Evolutionary conservation across 2,329 filamentous ascomycete genomes (phyloP), one percentile per base, ranked within the genome.

Genomic region (Xylaria polymorpha): DNA sequence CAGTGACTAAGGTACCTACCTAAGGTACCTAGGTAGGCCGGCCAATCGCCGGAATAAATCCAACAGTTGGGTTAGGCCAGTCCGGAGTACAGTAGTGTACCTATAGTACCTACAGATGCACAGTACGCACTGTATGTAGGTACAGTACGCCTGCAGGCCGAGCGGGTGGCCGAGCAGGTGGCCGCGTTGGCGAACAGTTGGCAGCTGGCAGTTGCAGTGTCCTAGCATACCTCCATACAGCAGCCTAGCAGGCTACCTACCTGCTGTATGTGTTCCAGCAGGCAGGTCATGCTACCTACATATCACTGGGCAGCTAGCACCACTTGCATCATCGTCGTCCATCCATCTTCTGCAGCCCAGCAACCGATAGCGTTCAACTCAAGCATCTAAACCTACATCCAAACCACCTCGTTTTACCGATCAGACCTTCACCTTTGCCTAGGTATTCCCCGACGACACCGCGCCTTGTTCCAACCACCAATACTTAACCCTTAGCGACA

Each of bases 271-370:
- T 29, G 25, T 32, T 29, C 22, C 12, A 29, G 14, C 15, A 51
- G 48, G 48, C 25, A 51, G 48, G 48, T 51, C 48, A 51, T 51
- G 48, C 29, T 51, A 35, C 41, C 18, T 18, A 37, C 20, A n/a
- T n/a, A 29, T 29, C 25, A 29, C 25, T 29, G 25, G 25, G 25
- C 51, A 35, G 51, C 29, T 59, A 68, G 64, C 57, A 73, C 64
- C 55, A 61, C 68, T 73, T 73, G 68, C 72, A 74, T 73, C 73
- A 72, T 73, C 65, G 60, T 48, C 51, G 10, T 53, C 64, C 29
- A 48, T 53, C 64, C 29, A 48, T 53, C 67, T 48, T 62, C 58
- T 39, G 57, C 41, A 29, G 57, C 18, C 44, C 39, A 51, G 46
- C 61, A 55, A 53, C 51, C 53, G 58, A 55, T 63, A 67, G 43